These are phyloP conservation scores for Pseudomonodictys pantanalensis DNA, from an alignment of 495 filamentous ascomycete genomes.

Conservation along the genomic window DNA sequence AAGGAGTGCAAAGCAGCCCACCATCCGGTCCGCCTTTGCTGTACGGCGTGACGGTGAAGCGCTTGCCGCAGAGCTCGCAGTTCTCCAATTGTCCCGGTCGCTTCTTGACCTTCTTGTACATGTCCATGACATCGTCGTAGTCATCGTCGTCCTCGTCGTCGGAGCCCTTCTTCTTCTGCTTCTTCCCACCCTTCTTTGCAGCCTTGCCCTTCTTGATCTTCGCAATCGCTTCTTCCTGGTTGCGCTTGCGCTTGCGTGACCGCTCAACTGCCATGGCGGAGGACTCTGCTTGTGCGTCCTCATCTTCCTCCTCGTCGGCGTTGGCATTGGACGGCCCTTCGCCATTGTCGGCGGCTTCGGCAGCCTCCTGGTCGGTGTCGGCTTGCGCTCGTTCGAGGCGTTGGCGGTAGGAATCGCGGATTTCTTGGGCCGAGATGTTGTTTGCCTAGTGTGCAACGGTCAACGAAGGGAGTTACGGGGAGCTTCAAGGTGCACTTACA, in stretches of 20 bases:
- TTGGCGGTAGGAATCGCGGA: conserved; percentile 58
- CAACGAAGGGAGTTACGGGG: background rate
- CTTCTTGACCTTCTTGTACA: conserved; percentile 61
- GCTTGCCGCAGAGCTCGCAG: conserved; percentile 78
- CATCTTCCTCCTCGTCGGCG: conserved; percentile 28
- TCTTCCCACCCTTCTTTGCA: conserved; percentile 53
- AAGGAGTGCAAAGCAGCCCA: conserved; percentile 79
- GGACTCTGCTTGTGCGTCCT: conserved; percentile 42
- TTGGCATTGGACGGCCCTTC: conserved; percentile 26
- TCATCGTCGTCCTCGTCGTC: conserved; percentile 48
- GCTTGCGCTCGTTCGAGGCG: conserved; percentile 33
- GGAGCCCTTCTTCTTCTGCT: conserved; percentile 48
- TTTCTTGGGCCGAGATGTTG: conserved; percentile 83
- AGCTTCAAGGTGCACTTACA: conserved; percentile 46
- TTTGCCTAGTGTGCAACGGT: conserved; percentile 55
- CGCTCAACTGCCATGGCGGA: conserved; percentile 49
- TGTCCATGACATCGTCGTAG: conserved; percentile 49
- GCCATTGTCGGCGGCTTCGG: conserved; percentile 16
- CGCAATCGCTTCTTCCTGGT: conserved; percentile 60
- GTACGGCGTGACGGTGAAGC: conserved; percentile 93
- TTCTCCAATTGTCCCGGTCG: conserved; percentile 83
- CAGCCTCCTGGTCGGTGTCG: conserved; percentile 20
- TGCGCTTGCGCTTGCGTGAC: conserved; percentile 61
- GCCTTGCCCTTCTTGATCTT: conserved; percentile 77
- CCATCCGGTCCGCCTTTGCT: conserved; percentile 76